These are phyloP conservation scores for Epichloe brachyelytri DNA, from an alignment of 2,329 filamentous ascomycete species.

Conservation along the genomic window DNA sequence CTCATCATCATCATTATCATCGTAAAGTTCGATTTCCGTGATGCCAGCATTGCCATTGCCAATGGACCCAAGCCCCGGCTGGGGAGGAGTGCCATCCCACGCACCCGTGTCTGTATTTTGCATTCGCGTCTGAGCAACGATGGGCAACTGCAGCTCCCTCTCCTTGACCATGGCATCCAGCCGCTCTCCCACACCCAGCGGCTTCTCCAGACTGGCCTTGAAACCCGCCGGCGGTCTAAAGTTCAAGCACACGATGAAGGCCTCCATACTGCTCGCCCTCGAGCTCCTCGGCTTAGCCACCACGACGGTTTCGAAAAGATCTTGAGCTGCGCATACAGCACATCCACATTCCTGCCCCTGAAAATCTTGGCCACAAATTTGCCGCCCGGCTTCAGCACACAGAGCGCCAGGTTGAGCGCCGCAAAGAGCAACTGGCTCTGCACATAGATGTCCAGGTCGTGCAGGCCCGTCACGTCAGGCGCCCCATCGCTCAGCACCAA, in stretches of 20 bases:
- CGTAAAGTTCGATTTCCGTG: slow-evolving; percentile 39
- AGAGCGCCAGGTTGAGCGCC: slow-evolving; percentile 83
- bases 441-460: slow-evolving; percentile 96
- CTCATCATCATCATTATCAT: slow-evolving; percentile 13
- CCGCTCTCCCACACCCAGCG: slow-evolving; percentile 51
- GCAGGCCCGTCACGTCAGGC: slow-evolving; percentile 89
- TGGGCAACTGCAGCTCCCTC: slow-evolving; percentile 25
- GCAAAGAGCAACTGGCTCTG: slow-evolving; percentile 92
- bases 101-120: slow-evolving; percentile 32
- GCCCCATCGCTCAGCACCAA: slow-evolving; percentile 92
- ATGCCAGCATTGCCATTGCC: slow-evolving; percentile 21
- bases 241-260: slow-evolving; percentile 88
- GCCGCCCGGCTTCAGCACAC: slow-evolving; percentile 81
- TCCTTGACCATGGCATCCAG: slow-evolving; percentile 37
- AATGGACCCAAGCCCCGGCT: slow-evolving; percentile 7
- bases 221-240: slow-evolving; percentile 72
- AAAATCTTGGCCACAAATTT: slow-evolving; percentile 99
- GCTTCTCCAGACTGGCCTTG: slow-evolving; percentile 60
- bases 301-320: slow-evolving; percentile 75
- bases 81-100: slow-evolving; percentile 25
- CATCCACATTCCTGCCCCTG: slow-evolving; percentile 83
- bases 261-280: slow-evolving; percentile 91
- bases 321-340: slow-evolving; percentile 87
- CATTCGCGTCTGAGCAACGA: slow-evolving; percentile 28
- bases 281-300: slow-evolving; percentile 91